Evolutionary conservation across 805 yeast genomes (phyloP), one percentile per base, ranked within the genome.

Genomic region (Saccharomycopsis capsularis): DNA sequence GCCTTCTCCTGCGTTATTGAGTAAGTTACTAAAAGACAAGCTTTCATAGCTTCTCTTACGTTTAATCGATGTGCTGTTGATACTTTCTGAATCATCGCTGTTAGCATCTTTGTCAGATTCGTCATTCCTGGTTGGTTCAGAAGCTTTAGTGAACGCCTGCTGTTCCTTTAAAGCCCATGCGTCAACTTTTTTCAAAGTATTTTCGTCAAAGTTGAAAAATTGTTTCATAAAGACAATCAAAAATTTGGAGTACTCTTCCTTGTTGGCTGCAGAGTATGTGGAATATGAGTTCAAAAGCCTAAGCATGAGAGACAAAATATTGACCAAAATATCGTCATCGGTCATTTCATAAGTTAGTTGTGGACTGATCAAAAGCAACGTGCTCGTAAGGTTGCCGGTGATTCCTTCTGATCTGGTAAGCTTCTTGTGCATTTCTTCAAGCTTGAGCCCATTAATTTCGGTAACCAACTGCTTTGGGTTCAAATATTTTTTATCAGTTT

Each of bases 401-500:
- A 25, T 23, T 16, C 19, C 27, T 19, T 46, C 25, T 37, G 44
- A 27, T 36, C 52, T 24, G 7, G 46, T 45, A 3, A 49, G 18
- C 21, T 44, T 49, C 11, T 41, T 44, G 32, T 49, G 48, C 42
- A 49, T 24, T 78, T 77, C 61, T 78, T 79, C 99, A 38, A 86
- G 84, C 66, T 90, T 89, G 38, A 90, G 84, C 2, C 96, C 88
- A 56, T 91, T 84, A 48, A 93, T 86, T 62, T 91, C 98, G 54
- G 95, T 82, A 11, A 91, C 81, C 57, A 93, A 67, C 57, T 88
- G 95, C 60, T 93, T 87, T 7, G 91, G 81, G 1, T 97, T 87
- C 57, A 95, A 68, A 48, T 87, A 68, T 64, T 93, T 91, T 64
- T 93, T 91, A 66, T 93, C 99, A 24, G 95, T 85, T 63, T 91